Base-by-base conservation (phyloP, 2,329 filamentous ascomycete genomes). In the Periconia digitata region DNA sequence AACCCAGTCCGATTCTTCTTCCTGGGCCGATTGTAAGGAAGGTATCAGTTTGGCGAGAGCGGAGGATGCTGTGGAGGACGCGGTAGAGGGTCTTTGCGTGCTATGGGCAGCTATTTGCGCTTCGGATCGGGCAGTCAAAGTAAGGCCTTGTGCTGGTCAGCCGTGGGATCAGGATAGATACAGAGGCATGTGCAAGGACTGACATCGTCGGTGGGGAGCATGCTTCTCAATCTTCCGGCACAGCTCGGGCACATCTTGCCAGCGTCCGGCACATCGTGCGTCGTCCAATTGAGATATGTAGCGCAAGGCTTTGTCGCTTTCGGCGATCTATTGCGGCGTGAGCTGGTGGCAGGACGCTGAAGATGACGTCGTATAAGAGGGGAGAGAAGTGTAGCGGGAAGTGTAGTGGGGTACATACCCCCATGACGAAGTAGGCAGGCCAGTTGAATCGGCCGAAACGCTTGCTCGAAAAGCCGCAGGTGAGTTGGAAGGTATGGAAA, bases 171-270 rank as follows among this genome's bases (percentile, higher is more conserved):
- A 51, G 41, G 22, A 36, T 47, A 39, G 39, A 46, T 49, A 43
- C 37, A 40, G 50, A 42, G 51, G 47, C 39, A 16, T 29, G 34
- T 16, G 17, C 55, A 46, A 45, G 47, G 44, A 46, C 83, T 62
- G 86, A 96, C 92, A 96, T 73, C 83, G 83, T 71, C 89, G 84
- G 52, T 89, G 83, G 35, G 91, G 87, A 61, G 91, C 89, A 80
- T 99, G 92, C 73, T 99, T 97, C 66, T 87, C 88, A 64, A 97
- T 82, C 74, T 99, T 99, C 70, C 92, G 85, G 63, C 94, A 86
- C 55, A 95, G 81, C 75, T 97, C 92, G 21, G 90, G 89, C 23
- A 97, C 82, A 23, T 89, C 84, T 58, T 85, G 79, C 94, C 94
- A 99, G 70, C 85, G 86, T 44, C 88, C 91, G 64, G 92, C 85